These are phyloP conservation scores for Ophiostoma piceae DNA, from an alignment of 2,329 filamentous ascomycete genomes.

Conservation along the genomic window DNA sequence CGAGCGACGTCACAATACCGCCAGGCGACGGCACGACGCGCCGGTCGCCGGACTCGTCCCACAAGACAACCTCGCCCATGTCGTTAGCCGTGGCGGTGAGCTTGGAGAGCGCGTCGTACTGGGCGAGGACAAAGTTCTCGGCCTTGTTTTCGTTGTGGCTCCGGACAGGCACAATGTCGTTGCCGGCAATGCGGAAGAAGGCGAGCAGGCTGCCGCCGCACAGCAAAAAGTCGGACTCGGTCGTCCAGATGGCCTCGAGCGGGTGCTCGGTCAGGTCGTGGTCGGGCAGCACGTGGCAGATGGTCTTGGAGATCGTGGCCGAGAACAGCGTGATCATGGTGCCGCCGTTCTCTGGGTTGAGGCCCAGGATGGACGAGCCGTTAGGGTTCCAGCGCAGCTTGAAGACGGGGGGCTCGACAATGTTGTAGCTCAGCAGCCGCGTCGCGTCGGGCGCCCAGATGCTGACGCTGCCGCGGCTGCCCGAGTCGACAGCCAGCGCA, in stretches of 20 bases:
- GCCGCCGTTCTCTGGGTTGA: conserved; percentile 51
- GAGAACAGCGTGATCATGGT: conserved; percentile 54
- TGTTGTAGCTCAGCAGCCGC: conserved; percentile 49
- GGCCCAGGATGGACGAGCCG: conserved; percentile 50
- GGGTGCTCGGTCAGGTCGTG: conserved; percentile 49
- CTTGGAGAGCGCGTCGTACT: conserved; percentile 51
- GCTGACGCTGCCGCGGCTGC: conserved; percentile 48
- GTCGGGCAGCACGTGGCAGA: conserved; percentile 45
- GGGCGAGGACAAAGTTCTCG: conserved; percentile 50
- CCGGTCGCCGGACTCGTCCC: conserved; percentile 15
- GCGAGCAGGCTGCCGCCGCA: conserved; percentile 53
- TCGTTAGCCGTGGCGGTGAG: conserved; percentile 56
- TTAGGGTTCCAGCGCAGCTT: conserved; percentile 58
- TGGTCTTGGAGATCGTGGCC: conserved; percentile 39
- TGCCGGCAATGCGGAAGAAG: conserved; percentile 44
- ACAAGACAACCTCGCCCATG: conserved; percentile 39
- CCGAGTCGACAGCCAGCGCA: conserved; percentile 54
- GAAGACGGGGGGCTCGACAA: conserved; percentile 56
- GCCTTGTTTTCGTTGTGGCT: conserved; percentile 51
- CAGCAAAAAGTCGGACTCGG: conserved; percentile 53
- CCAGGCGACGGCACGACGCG: conserved; percentile 17
- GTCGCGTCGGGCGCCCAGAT: conserved; percentile 53
- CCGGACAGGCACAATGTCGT: conserved; percentile 42
- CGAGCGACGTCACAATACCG: conserved; percentile 25
- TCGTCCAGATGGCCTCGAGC: conserved; percentile 57